phyloP scores from a whole-genome alignment of 225 moss, liverwort and hornwort genomes.

The Bryum argenteum region DNA sequence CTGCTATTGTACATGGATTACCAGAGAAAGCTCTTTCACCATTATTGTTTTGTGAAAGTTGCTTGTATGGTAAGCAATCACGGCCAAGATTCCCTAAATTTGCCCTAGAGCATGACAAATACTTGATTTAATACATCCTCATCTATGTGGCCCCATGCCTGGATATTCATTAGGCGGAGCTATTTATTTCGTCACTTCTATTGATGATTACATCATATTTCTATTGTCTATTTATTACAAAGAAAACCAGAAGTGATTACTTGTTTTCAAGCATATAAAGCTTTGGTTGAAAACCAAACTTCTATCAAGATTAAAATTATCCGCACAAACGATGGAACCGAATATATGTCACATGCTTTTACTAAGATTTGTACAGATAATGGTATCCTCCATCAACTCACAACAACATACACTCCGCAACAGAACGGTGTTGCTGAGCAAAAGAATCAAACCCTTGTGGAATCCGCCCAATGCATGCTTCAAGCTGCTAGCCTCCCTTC shows the following conservation, averaged over 20 bases:
- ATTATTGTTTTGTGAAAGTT: not conserved
- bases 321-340: not conserved
- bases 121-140: too few species aligned
- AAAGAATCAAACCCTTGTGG: not conserved
- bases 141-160: too few species aligned
- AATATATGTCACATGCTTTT: not conserved
- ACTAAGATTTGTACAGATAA: not conserved
- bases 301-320: not conserved
- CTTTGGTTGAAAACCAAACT: constrained; percentile 8
- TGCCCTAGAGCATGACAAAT: not conserved
- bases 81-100: not conserved
- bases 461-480: constrained; percentile 11
- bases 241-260: not conserved
- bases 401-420: constrained; percentile 11
- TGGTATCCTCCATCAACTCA: not conserved
- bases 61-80: not conserved
- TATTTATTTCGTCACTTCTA: not conserved
- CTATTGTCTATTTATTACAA: not conserved
- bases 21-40: not conserved
- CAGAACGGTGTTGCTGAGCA: not conserved
- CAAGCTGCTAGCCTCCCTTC: not conserved
- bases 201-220: constrained; percentile 10
- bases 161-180: too few species aligned
- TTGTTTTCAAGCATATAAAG: not conserved
- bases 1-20: not conserved